These are phyloP conservation scores for Penicillium turbatum DNA, from an alignment of 495 filamentous ascomycete genomes.

Conservation along the genomic window DNA sequence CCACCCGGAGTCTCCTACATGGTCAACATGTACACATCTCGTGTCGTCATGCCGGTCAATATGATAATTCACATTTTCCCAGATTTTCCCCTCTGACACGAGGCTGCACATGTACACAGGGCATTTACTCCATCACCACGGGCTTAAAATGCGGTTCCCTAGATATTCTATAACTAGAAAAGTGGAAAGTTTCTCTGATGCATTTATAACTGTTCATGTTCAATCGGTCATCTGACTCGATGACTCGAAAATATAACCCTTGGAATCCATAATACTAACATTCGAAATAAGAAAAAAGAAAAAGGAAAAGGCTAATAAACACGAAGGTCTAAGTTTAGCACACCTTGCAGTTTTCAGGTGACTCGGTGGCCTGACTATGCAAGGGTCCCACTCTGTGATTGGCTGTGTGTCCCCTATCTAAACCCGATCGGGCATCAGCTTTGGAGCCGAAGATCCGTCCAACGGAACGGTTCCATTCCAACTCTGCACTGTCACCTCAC, in stretches of 20 bases:
- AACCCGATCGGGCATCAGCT: slow-evolving; percentile 9
- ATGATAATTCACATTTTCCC: slow-evolving; percentile 6
- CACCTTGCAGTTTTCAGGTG: slow-evolving; percentile 36
- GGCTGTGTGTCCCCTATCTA: slow-evolving; percentile 12
- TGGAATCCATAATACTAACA: no score
- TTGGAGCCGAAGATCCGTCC: slow-evolving; percentile 3
- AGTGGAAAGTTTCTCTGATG: neutral
- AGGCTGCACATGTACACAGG: slow-evolving; percentile 4
- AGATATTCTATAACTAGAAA: no score
- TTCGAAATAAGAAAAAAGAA: no score
- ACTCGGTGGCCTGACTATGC: slow-evolving; percentile 33
- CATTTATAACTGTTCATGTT: neutral
- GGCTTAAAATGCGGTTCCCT: no score
- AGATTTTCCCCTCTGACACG: neutral
- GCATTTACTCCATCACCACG: neutral
- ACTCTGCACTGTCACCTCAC: slow-evolving; percentile 40
- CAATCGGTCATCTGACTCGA: slow-evolving; percentile 4
- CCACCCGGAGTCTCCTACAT: slow-evolving; percentile 2
- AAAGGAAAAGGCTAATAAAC: neutral
- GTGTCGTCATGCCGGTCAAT: slow-evolving; percentile 10
- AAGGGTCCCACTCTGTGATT: slow-evolving; percentile 25
- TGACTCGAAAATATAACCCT: neutral
- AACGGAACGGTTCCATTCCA: slow-evolving; percentile 19
- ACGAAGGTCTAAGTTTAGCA: slow-evolving; percentile 38
- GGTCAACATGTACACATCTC: neutral